These are phyloP conservation scores for Eucommia ulmoides DNA, from an alignment of 257 asterid genomes.

Conservation along the genomic window DNA sequence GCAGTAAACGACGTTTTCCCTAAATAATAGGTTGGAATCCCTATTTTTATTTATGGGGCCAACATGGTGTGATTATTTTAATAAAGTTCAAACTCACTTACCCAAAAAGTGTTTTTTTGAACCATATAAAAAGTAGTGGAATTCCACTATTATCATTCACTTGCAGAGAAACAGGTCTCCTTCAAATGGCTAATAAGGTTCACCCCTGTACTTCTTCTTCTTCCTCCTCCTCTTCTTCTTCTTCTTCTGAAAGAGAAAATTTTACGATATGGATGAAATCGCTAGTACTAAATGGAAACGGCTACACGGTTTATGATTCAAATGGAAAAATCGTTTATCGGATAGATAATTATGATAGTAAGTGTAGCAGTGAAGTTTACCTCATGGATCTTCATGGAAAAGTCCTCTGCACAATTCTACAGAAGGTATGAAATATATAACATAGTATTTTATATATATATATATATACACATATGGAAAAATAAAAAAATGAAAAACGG, in stretches of 20 bases:
- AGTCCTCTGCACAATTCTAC: slow-evolving; percentile 35
- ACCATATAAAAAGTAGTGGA: no score
- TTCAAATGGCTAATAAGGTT: slow-evolving; percentile 33
- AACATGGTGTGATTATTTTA: no score
- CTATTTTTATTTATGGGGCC: no score
- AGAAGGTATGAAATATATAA: slow-evolving; percentile 33
- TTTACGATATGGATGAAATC: slow-evolving; percentile 74
- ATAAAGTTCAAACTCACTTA: no score
- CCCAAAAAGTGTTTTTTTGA: no score
- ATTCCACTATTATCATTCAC: no score
- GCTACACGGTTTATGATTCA: slow-evolving; percentile 46
- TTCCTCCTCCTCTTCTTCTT: slow-evolving; percentile 6
- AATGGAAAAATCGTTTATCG: slow-evolving; percentile 39
- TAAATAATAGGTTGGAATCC: no score
- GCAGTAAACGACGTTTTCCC: no score
- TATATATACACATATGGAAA: no score
- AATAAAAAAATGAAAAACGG: no score
- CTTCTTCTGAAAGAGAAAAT: slow-evolving; percentile 26
- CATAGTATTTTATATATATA: no score
- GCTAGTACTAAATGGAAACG: slow-evolving; percentile 45
- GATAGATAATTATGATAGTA: slow-evolving; percentile 44
- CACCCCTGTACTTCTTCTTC: slow-evolving; percentile 15
- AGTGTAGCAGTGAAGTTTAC: slow-evolving; percentile 26
- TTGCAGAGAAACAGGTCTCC: no score
- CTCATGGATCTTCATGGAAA: slow-evolving; percentile 47